These are phyloP conservation scores for Russula foetens DNA, from an alignment of 768 basidiomycete species.

Conservation along the genomic window DNA sequence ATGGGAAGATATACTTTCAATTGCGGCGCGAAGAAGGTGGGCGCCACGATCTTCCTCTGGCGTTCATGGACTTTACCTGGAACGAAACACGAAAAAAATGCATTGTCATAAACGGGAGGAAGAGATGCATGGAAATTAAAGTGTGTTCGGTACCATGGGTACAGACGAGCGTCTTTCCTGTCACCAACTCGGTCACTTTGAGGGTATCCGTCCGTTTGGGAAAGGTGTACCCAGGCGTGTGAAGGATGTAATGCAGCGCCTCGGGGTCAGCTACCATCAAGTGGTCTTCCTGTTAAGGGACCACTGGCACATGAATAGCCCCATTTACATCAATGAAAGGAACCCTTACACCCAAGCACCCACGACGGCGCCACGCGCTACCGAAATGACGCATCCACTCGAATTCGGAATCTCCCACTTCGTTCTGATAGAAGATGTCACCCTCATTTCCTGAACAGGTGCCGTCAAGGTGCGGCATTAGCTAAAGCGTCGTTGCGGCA, in stretches of 20 bases:
- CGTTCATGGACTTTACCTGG: conserved; percentile 21
- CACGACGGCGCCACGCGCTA: conserved; percentile 15
- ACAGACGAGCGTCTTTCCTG: conserved; percentile 16
- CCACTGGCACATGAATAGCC: neutral
- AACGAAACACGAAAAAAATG: neutral
- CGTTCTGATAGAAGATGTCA: conserved; percentile 17
- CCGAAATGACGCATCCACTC: conserved; percentile 12
- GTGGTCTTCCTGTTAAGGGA: neutral
- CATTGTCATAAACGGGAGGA: too few relatives aligned
- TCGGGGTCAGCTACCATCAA: conserved; percentile 6
- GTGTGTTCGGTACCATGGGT: conserved; percentile 13
- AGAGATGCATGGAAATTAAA: neutral
- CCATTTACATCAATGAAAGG: neutral
- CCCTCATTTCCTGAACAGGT: conserved; percentile 22
- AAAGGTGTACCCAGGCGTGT: conserved; percentile 25
- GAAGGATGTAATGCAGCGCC: conserved; percentile 26
- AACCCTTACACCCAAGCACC: conserved; percentile 16
- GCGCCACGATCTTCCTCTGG: conserved; percentile 23
- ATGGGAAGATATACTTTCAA: conserved; percentile 22
- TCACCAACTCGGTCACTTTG: conserved; percentile 18
- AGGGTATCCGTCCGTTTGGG: conserved; percentile 12
- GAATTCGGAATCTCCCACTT: conserved; percentile 23
- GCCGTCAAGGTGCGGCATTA: too few relatives aligned
- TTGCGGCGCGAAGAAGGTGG: conserved; percentile 21
- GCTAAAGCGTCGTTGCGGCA: too few relatives aligned